These are phyloP conservation scores for Apiotrichum mycotoxinovorans DNA, from an alignment of 1,284 basidiomycete species.

Conservation along the genomic window DNA sequence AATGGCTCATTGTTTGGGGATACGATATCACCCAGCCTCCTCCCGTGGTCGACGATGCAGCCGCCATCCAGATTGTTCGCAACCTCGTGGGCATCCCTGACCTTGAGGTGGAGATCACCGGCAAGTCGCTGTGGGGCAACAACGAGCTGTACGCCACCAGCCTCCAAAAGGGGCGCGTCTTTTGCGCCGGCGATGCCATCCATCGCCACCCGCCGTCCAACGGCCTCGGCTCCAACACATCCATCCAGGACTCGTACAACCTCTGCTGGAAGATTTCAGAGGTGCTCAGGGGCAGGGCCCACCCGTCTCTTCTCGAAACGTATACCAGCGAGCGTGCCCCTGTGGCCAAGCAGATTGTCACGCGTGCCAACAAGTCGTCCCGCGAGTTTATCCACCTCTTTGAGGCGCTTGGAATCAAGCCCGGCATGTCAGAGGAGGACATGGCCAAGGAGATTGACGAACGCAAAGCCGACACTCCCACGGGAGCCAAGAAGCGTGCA, in stretches of 20 bases:
- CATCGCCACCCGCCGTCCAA: constrained; percentile 20
- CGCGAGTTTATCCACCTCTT: constrained; percentile 21
- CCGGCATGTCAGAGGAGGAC: constrained; percentile 12
- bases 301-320: constrained; percentile 15
- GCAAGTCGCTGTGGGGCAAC: constrained; percentile 20
- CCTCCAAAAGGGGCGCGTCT: constrained; percentile 16
- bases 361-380: constrained; percentile 17
- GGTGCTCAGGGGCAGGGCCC: constrained; percentile 9
- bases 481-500: constrained; percentile 14
- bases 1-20: constrained; percentile 20
- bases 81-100: constrained; percentile 15
- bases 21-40: constrained; percentile 14
- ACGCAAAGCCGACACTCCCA: constrained; percentile 15
- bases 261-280: constrained; percentile 18
- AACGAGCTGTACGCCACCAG: constrained; percentile 17
- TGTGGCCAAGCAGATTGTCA: constrained; percentile 20
- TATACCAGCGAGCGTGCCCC: constrained; percentile 14
- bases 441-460: constrained; percentile 20
- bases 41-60: constrained; percentile 13
- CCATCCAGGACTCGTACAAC: constrained; percentile 21
- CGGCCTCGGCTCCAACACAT: constrained; percentile 18
- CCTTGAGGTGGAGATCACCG: constrained; percentile 19
- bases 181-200: constrained; percentile 18
- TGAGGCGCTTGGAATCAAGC: constrained; percentile 17
- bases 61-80: constrained; percentile 10